phyloP scores from a whole-genome alignment of 441 rosid species.

The Biscutella laevigata region DNA sequence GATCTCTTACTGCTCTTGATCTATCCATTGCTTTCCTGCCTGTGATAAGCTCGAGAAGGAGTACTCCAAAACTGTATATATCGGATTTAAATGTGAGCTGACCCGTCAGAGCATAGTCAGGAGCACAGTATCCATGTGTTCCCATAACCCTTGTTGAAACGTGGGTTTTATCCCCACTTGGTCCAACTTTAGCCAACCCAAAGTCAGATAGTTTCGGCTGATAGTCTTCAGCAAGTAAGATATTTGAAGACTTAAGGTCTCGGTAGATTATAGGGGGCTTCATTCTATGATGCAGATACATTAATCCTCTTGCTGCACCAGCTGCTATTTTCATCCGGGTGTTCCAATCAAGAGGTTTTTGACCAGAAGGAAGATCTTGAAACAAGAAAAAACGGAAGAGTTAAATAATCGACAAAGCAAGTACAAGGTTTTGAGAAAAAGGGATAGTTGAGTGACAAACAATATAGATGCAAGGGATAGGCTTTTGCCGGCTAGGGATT shows the following conservation, averaged over 20 bases:
- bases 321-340: slow-evolving; percentile 94
- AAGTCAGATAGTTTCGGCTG: slow-evolving; percentile 89
- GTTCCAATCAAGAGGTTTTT: slow-evolving; percentile 74
- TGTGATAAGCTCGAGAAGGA: slow-evolving; percentile 85
- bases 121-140: slow-evolving; percentile 92
- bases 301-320: slow-evolving; percentile 93
- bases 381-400: neutral
- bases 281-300: slow-evolving; percentile 78
- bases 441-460: neutral
- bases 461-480: neutral
- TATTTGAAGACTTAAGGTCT: slow-evolving; percentile 84
- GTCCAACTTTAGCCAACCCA: slow-evolving; percentile 93
- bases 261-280: slow-evolving; percentile 91
- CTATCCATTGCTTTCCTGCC: slow-evolving; percentile 89
- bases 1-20: slow-evolving; percentile 63
- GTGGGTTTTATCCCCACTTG: slow-evolving; percentile 91
- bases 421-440: neutral
- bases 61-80: slow-evolving; percentile 93
- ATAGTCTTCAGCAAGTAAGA: slow-evolving; percentile 74
- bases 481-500: slow-evolving; percentile 1
- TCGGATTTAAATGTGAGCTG: slow-evolving; percentile 92
- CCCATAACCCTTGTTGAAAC: slow-evolving; percentile 97
- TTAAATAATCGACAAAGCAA: neutral
- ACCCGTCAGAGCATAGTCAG: slow-evolving; percentile 96
- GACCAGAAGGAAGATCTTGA: slow-evolving; percentile 66